Evolutionary conservation across 257 asterid species (phyloP).

Genomic region (Fraxinus pennsylvanica): DNA sequence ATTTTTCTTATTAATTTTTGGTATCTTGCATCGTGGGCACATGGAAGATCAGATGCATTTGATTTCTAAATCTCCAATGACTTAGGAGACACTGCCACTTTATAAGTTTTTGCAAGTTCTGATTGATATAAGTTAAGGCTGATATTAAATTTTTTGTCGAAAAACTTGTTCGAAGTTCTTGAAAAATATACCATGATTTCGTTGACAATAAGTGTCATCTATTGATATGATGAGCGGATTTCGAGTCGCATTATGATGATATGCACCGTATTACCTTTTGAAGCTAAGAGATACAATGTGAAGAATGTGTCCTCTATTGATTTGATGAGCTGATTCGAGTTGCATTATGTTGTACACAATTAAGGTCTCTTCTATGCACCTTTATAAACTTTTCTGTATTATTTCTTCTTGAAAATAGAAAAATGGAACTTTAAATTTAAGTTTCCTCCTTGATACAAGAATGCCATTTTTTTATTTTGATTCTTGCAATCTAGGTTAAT

Average conservation of each 20-base stretch:
- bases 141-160: background rate
- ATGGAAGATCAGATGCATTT: background rate
- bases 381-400: background rate
- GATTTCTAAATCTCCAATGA: background rate
- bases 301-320: background rate
- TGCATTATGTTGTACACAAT: background rate
- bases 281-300: background rate
- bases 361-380: background rate
- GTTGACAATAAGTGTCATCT: background rate
- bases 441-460: background rate
- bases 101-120: background rate
- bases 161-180: background rate
- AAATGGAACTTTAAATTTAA: background rate
- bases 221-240: background rate
- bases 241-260: background rate
- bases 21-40: background rate
- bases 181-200: background rate
- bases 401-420: background rate
- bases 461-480: background rate
- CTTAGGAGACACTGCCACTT: background rate
- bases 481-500: background rate
- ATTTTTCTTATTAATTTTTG: background rate
- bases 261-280: background rate
- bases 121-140: background rate
- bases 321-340: no score